Percentiles rank a stretch among this genome's conserved stretches.
Evolutionary conservation across 73 alveolate genomes (phyloP).

Genomic region (Symbiodinium pilosum): DNA sequence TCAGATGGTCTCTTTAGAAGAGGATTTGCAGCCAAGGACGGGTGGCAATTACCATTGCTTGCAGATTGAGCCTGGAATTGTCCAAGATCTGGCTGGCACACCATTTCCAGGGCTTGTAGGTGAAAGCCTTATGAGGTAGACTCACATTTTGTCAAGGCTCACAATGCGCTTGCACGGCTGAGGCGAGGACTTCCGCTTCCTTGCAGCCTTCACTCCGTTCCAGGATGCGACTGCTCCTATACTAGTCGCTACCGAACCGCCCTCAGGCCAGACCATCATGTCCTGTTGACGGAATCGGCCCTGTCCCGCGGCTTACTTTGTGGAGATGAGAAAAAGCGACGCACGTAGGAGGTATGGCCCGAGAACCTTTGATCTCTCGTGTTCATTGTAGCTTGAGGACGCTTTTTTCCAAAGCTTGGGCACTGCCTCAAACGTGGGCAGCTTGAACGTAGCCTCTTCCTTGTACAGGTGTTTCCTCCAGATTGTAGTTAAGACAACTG

Average conservation of each 20-base stretch:
- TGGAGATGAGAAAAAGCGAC: too few species aligned
- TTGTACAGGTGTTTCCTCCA: neutral
- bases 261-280: constrained; percentile 34
- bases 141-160: too few species aligned
- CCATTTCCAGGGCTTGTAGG: constrained; percentile 46
- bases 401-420: too few species aligned
- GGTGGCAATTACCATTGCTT: constrained; percentile 50
- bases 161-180: neutral
- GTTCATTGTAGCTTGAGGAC: too few species aligned
- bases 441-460: too few species aligned
- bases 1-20: neutral
- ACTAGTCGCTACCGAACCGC: constrained; percentile 71
- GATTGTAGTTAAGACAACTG: neutral
- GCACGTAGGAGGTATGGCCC: too few species aligned
- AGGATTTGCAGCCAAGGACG: neutral
- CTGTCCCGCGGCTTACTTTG: too few species aligned
- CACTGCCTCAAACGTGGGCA: too few species aligned
- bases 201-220: constrained; percentile 33
- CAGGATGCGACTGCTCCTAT: constrained; percentile 45
- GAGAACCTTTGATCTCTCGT: too few species aligned
- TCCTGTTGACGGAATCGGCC: too few species aligned
- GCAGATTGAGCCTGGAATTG: constrained; percentile 51
- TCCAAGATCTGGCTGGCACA: constrained; percentile 65
- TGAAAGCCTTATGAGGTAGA: too few species aligned
- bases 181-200: constrained; percentile 71